phyloP scores from a whole-genome alignment of 495 filamentous ascomycete genomes.

The Penicillium arizonense region DNA sequence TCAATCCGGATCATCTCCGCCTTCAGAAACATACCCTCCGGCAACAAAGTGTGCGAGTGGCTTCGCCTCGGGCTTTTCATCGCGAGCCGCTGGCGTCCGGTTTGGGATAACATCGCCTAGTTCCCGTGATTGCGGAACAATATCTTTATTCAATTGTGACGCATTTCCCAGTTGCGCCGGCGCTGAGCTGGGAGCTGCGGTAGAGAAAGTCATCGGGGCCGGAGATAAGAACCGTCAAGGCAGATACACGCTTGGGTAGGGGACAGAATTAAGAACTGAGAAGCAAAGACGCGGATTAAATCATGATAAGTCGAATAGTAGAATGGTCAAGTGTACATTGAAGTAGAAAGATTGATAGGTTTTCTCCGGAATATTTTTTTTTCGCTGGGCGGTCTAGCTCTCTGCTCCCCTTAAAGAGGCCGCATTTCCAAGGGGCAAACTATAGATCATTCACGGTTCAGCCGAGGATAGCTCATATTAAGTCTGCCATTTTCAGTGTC shows the following conservation, averaged over 20 bases:
- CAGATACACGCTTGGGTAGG: not conserved
- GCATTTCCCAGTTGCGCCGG: constrained; percentile 24
- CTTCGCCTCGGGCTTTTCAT: constrained; percentile 58
- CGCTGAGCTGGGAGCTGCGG: constrained; percentile 23
- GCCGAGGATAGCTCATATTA: not conserved
- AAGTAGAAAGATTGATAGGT: not conserved
- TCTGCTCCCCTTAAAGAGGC: not conserved
- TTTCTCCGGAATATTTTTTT: constrained; percentile 2
- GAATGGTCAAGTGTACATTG: constrained; percentile 2
- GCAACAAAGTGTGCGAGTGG: constrained; percentile 89
- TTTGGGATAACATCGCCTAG: constrained; percentile 56
- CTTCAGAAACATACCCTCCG: constrained; percentile 62
- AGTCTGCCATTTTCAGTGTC: not conserved
- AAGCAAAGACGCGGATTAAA: not conserved
- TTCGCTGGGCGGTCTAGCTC: constrained; percentile 4
- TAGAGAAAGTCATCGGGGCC: constrained; percentile 17
- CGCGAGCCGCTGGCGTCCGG: constrained; percentile 28
- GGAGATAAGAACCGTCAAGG: not conserved
- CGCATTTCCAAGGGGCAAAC: constrained; percentile 6
- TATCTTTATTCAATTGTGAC: constrained; percentile 6
- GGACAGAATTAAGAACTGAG: not conserved
- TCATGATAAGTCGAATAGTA: not conserved
- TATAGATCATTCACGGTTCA: not conserved
- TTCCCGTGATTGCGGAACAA: constrained; percentile 55
- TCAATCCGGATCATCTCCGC: not conserved